Base-by-base conservation (phyloP, 2,329 filamentous ascomycete species). In the Fusarium sp. region DNA sequence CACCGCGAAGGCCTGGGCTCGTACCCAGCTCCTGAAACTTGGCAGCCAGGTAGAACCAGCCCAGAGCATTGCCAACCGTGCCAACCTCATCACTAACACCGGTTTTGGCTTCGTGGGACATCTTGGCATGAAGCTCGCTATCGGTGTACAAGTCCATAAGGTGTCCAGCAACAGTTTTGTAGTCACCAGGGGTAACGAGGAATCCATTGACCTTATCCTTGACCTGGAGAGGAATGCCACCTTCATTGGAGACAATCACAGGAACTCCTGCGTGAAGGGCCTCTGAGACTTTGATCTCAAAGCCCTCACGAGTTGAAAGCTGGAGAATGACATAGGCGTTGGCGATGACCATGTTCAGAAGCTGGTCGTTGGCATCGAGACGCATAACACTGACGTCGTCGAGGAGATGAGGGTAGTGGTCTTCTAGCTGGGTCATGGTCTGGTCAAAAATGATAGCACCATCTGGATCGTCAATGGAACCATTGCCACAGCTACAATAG, bases 231-330 rank as follows among this genome's bases (percentile, higher is more conserved):
- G 92, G 92, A 53, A 96, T 94, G 13, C 92, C 92, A n/a, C 92
- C 92, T 2, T 90, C 89, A 20, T 84, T 83, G 2, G 90, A 92
- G 4, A 90, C 91, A 65, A 96, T 93, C 72, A 94, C 86, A 2
- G 92, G 92, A 4, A 90, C 87, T 15, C 92, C 92, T 44, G 93
- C 92, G 75, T 94, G 92, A 22, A 95, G 83, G 2, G 91, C 92
- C 78, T 96, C 93, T 0, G 90, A 93, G 7, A 96, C 92, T 78
- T 96, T 96, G 71, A 96, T 90, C 78, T 96, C 92, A 71, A 96
- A 96, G 0, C 92, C 92, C 75, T 96, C 92, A 35, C 91, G 87
- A 0, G 90, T 94, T 4, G 91, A 94, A 7, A 96, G 87, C 77
- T 96, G 92, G 9, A 96, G 84, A 1, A 90, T 90, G 9, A 94